Conservation (phyloP, 129 eudicot genomes). For the Lonicera japonica region DNA sequence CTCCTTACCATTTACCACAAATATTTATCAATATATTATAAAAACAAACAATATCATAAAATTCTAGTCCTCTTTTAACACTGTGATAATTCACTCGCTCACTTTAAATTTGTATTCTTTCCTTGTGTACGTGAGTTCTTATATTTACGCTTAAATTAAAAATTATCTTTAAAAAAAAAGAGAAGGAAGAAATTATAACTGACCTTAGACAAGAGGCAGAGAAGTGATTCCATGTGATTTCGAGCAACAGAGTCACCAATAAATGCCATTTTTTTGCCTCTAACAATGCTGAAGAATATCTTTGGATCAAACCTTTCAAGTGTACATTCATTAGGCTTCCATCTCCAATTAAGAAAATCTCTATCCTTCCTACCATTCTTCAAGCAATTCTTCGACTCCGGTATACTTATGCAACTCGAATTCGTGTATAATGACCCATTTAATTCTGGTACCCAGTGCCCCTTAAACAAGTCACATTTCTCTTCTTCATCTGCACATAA, state of each 20-base stretch:
- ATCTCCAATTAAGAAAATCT: constrained; percentile 42
- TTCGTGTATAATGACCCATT: constrained; percentile 27
- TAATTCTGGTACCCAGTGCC: constrained; percentile 33
- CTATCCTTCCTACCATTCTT: constrained; percentile 33
- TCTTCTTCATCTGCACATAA: constrained; percentile 14
- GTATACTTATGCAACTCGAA: constrained; percentile 34
- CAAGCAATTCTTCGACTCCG: constrained; percentile 32
- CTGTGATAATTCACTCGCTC: too few relatives aligned
- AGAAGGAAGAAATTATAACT: background rate
- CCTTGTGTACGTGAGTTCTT: too few relatives aligned
- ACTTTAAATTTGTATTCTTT: too few relatives aligned
- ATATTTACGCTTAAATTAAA: too few relatives aligned
- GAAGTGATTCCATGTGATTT: constrained; percentile 43
- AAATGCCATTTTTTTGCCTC: constrained; percentile 39
- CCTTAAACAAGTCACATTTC: constrained; percentile 31
- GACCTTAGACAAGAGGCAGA: constrained; percentile 47
- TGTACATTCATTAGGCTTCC: constrained; percentile 32
- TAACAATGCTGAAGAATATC: constrained; percentile 21
- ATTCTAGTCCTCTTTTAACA: too few relatives aligned
- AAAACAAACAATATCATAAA: too few relatives aligned
- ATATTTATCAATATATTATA: too few relatives aligned
- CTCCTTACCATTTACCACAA: too few relatives aligned
- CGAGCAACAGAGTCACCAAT: constrained; percentile 45
- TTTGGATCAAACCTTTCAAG: constrained; percentile 30
- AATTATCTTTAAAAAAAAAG: too few relatives aligned